phyloP scores from a whole-genome alignment of 306 rosid species.

The Arachis stenosperma region DNA sequence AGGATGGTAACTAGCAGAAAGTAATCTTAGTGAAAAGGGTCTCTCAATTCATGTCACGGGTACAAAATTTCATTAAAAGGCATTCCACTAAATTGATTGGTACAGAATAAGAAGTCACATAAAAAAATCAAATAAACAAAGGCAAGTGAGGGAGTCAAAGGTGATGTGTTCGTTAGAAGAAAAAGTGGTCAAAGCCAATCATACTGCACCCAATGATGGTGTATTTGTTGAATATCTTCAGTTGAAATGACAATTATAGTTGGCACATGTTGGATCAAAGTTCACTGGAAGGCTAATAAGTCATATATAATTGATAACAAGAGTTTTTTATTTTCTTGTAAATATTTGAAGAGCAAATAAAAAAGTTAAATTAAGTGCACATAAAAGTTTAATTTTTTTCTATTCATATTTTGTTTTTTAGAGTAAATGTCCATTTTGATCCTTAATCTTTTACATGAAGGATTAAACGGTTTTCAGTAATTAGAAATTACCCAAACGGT shows the following conservation, averaged over 20 bases:
- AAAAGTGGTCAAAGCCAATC: constrained; percentile 73
- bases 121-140: neutral
- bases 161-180: constrained; percentile 44
- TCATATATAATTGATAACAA: no score
- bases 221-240: constrained; percentile 46
- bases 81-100: neutral
- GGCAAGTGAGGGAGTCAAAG: constrained; percentile 42
- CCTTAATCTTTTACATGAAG: no score
- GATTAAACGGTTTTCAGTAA: no score
- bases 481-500: no score
- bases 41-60: constrained; percentile 15
- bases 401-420: no score
- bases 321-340: no score
- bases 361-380: no score
- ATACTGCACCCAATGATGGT: constrained; percentile 62
- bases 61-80: constrained; percentile 20
- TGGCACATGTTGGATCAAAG: neutral
- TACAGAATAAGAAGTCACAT: neutral
- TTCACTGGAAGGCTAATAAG: no score
- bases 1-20: neutral
- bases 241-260: constrained; percentile 47
- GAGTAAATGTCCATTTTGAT: no score
- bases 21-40: constrained; percentile 16
- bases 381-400: no score
- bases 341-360: no score